Evolutionary conservation across 352 stramenopile species (phyloP), one percentile per base, ranked within the genome.

Genomic region (Pelagophyceae sp.): DNA sequence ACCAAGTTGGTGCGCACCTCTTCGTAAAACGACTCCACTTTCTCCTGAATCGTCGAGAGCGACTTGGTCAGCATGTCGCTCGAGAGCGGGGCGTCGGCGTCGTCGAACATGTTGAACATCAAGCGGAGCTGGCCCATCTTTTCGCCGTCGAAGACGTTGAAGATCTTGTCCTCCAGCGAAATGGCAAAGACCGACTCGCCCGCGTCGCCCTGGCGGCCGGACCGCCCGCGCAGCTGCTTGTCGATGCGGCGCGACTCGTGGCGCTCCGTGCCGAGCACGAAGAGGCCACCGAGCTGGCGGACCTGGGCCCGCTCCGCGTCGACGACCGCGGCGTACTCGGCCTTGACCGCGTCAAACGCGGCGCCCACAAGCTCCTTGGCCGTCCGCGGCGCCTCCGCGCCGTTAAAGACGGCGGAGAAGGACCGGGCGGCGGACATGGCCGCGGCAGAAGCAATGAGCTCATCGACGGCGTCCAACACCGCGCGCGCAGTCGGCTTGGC

Each of bases 131-230:
- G 89, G 60, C 86, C 65, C 40, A 91, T 82, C 29, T 80, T 78
- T 72, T 93, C 87, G n/a, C 85, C 86, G 45, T 87, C 88, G 79
- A 93, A 93, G 45, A 92, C 87, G 3, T 88, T 83, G 84, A 94
- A 93, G 83, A 94, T 90, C 70, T 93, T 87, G 80, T 94, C 89
- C 78, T 93, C 87, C 75, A 94, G 90, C 0, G 84, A 90, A 1
- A 94, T 77, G 76, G 92, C 92, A 80, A 93, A 92, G 38, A 87
- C 81, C 3, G 87, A 92, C 71, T 85, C 87, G 70, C 89, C 89
- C 38, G 87, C 85, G 81, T 94, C 87, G 37, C 89, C 89, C 80
- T 94, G 89, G 63, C 89, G 84, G 54, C 89, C 89, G n/a, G 86
- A 79, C 76, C 89, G 82, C 27, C 89, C 89, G 75, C 89, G 82